phyloP scores from a whole-genome alignment of 768 basidiomycete species.

The Boletus rex-veris region DNA sequence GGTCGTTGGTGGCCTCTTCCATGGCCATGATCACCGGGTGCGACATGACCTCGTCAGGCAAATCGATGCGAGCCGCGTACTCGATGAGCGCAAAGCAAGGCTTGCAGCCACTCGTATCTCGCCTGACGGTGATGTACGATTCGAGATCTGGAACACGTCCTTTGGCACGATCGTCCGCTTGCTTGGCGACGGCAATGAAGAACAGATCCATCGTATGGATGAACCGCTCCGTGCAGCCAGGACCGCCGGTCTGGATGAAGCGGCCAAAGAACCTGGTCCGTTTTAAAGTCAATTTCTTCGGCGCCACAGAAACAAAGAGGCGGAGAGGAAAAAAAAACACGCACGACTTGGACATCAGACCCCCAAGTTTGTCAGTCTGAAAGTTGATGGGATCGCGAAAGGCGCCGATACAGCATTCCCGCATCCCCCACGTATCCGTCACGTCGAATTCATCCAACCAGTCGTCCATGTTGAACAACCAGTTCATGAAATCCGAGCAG shows the following conservation, averaged over 20 bases:
- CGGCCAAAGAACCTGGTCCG: conserved; percentile 36
- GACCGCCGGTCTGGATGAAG: conserved; percentile 36
- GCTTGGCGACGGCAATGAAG: conserved; percentile 39
- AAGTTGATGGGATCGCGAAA: conserved; percentile 29
- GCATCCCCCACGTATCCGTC: conserved; percentile 30
- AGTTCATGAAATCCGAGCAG: conserved; percentile 63
- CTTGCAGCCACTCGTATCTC: conserved; percentile 52
- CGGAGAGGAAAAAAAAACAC: conserved; percentile 9
- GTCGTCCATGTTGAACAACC: conserved; percentile 41
- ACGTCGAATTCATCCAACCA: conserved; percentile 39
- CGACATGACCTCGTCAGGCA: conserved; percentile 52
- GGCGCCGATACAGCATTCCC: conserved; percentile 28
- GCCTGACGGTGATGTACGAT: conserved; percentile 49
- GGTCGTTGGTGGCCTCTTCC: conserved; percentile 46
- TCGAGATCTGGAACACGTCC: conserved; percentile 43
- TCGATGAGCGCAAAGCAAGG: conserved; percentile 52
- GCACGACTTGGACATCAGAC: conserved; percentile 34
- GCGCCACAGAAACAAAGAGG: background rate
- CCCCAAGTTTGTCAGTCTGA: conserved; percentile 28
- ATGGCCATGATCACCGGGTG: conserved; percentile 48
- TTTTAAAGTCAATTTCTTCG: conserved; percentile 3
- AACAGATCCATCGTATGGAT: conserved; percentile 41
- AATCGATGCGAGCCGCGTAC: conserved; percentile 48
- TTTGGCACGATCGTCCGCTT: conserved; percentile 42
- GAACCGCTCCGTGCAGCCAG: conserved; percentile 39